Conservation (phyloP, 805 yeast genomes). For the Alloascoidea africana region DNA sequence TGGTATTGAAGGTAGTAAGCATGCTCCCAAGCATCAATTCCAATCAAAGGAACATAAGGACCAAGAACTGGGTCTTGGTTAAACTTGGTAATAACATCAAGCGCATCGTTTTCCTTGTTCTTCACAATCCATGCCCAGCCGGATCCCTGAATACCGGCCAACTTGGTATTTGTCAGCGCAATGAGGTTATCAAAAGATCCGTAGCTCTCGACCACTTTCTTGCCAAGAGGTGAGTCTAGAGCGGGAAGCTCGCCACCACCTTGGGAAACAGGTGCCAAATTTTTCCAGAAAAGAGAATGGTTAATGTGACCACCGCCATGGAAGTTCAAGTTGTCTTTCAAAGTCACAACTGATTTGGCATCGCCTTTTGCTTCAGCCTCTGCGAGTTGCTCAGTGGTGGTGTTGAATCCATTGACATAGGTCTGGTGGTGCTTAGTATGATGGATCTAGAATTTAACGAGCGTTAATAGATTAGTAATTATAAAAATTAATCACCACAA, state of each 20-base stretch:
- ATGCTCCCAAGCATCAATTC: conserved; percentile 95
- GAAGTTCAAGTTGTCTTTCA: conserved; percentile 70
- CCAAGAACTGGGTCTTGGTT: conserved; percentile 83
- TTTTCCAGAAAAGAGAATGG: conserved; percentile 81
- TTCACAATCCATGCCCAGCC: conserved; percentile 92
- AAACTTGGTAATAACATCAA: conserved; percentile 67
- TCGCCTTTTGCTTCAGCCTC: conserved; percentile 50
- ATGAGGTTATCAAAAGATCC: conserved; percentile 64
- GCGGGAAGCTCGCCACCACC: conserved; percentile 66
- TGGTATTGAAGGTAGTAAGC: conserved; percentile 90
- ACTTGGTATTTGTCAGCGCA: conserved; percentile 42
- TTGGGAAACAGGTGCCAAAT: conserved; percentile 56
- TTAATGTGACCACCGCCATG: conserved; percentile 87
- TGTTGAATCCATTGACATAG: conserved; percentile 73
- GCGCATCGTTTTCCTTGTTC: conserved; percentile 57
- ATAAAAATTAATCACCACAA: too few species aligned
- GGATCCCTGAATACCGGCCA: conserved; percentile 87
- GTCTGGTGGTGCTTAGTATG: conserved; percentile 89
- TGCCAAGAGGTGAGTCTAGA: conserved; percentile 38
- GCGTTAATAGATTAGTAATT: too few species aligned
- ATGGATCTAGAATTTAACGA: conserved; percentile 30
- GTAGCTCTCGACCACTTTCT: conserved; percentile 45
- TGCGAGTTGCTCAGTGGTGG: conserved; percentile 57
- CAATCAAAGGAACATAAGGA: conserved; percentile 57
- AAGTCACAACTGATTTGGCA: conserved; percentile 35